Conservation (phyloP, 306 rosid species). For the Cicer cuneatum region DNA sequence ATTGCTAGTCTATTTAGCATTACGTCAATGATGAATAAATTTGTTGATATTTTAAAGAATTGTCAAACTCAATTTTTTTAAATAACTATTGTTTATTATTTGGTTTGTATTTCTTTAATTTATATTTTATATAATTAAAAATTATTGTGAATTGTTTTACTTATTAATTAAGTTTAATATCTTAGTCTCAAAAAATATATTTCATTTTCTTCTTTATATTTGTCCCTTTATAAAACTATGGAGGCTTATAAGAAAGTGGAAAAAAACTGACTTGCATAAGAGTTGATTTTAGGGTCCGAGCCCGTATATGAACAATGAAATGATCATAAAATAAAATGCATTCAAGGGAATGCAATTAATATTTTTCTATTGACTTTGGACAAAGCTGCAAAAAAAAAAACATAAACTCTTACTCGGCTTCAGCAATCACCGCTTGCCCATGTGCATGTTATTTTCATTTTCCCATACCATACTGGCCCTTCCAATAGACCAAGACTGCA, state of each 20-base stretch:
- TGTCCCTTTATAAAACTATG: too few relatives aligned
- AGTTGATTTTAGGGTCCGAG: background rate
- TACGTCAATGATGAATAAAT: too few relatives aligned
- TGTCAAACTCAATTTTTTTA: too few relatives aligned
- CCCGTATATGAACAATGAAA: background rate
- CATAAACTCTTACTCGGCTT: background rate
- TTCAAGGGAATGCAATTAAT: background rate
- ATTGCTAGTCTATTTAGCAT: too few relatives aligned
- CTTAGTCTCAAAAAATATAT: too few relatives aligned
- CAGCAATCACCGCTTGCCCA: slow-evolving; percentile 3
- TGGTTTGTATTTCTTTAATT: too few relatives aligned
- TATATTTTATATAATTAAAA: too few relatives aligned
- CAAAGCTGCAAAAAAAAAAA: background rate
- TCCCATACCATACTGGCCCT: background rate
- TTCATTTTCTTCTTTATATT: too few relatives aligned
- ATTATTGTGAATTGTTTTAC: too few relatives aligned
- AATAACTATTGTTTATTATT: too few relatives aligned
- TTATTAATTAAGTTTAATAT: too few relatives aligned
- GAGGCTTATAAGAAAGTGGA: background rate
- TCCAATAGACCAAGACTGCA: background rate
- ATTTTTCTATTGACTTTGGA: background rate
- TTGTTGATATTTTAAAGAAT: too few relatives aligned
- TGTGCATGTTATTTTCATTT: background rate
- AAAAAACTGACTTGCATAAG: background rate
- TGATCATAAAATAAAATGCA: background rate